Evolutionary conservation across 768 basidiomycete species (phyloP).

Genomic region (Mycena albidolilacea): DNA sequence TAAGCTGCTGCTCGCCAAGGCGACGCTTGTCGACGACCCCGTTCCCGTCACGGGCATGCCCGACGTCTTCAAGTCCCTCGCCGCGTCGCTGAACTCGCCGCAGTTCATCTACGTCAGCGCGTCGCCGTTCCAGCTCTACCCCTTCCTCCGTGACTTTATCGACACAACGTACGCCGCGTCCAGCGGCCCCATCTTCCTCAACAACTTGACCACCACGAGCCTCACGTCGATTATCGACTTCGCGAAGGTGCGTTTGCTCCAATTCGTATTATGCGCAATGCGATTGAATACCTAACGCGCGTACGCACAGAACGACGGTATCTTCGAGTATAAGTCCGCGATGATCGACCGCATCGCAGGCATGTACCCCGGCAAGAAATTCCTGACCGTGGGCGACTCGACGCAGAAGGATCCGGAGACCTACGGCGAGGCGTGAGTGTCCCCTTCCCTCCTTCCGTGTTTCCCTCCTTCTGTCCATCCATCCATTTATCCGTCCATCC

Average conservation of each 20-base stretch:
- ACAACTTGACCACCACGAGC: constrained; percentile 55
- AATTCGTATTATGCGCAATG: neutral
- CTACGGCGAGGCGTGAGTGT: constrained; percentile 58
- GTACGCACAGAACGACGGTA: constrained; percentile 40
- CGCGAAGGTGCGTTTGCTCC: constrained; percentile 17
- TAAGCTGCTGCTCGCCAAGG: constrained; percentile 49
- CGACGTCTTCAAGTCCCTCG: constrained; percentile 56
- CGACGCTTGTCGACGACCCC: constrained; percentile 58
- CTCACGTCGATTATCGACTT: constrained; percentile 49
- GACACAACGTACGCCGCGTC: constrained; percentile 51
- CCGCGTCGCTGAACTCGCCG: constrained; percentile 52
- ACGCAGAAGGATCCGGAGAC: constrained; percentile 63
- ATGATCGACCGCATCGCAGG: constrained; percentile 56
- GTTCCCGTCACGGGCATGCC: constrained; percentile 63
- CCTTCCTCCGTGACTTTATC: constrained; percentile 60
- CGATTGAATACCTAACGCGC: neutral
- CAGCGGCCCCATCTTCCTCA: constrained; percentile 56
- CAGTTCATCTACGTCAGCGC: constrained; percentile 62
- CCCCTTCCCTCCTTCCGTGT: neutral
- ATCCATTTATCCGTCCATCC: neutral
- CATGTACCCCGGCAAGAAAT: constrained; percentile 61
- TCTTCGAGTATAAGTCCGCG: constrained; percentile 53
- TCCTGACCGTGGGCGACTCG: constrained; percentile 60
- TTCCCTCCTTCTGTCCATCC: neutral
- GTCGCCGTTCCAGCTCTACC: constrained; percentile 61